Conservation (phyloP, 2,329 filamentous ascomycete species). For the Hymenoscyphus fructigenus region DNA sequence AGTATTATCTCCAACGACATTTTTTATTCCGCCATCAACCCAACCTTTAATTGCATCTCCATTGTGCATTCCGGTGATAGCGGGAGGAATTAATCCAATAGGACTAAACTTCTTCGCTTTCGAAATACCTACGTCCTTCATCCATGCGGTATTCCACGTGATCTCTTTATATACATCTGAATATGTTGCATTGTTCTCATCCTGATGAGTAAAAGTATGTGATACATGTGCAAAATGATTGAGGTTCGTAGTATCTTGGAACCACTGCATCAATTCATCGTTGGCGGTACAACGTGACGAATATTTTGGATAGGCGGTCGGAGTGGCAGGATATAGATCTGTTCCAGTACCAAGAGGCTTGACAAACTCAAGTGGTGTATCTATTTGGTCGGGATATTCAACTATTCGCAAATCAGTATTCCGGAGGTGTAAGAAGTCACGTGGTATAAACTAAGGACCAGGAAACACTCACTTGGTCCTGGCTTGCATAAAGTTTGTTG, state of each 20-base stretch:
- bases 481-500: not conserved
- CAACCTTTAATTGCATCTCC: slow-evolving; percentile 59
- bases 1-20: slow-evolving; percentile 63
- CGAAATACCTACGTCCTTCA: slow-evolving; percentile 51
- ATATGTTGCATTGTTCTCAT: slow-evolving; percentile 60
- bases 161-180: slow-evolving; percentile 56
- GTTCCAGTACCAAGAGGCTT: slow-evolving; percentile 43
- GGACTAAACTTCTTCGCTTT: slow-evolving; percentile 47
- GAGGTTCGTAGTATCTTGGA: slow-evolving; percentile 46
- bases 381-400: slow-evolving; percentile 29
- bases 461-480: not conserved
- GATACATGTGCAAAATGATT: slow-evolving; percentile 56
- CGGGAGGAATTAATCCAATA: slow-evolving; percentile 59
- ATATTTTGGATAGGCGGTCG: slow-evolving; percentile 9
- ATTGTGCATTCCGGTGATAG: slow-evolving; percentile 64
- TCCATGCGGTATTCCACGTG: slow-evolving; percentile 58
- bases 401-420: slow-evolving; percentile 8
- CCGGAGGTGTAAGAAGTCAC: not conserved
- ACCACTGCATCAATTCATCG: slow-evolving; percentile 48
- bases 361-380: slow-evolving; percentile 42
- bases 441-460: not conserved
- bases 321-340: slow-evolving; percentile 7
- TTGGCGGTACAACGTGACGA: slow-evolving; percentile 1
- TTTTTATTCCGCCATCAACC: slow-evolving; percentile 56
- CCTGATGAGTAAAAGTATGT: slow-evolving; percentile 60